These are phyloP conservation scores for Setaria viridis DNA, from an alignment of 202 grass and related monocot species.

Conservation along the genomic window DNA sequence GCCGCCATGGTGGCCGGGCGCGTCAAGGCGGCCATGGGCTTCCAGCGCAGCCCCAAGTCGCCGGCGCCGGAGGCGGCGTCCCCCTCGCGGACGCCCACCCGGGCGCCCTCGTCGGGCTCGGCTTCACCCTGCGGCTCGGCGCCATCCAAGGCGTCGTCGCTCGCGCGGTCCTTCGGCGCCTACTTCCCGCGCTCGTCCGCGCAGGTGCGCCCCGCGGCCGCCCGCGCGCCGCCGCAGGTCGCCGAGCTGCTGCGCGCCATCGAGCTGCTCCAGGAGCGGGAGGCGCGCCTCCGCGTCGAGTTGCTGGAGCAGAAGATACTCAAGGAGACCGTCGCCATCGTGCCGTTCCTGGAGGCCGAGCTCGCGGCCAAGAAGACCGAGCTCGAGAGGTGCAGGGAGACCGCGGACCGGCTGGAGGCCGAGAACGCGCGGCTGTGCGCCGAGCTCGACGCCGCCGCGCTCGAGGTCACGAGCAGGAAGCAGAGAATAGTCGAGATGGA, in stretches of 20 bases:
- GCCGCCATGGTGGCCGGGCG: constrained; percentile 82
- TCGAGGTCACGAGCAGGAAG: constrained; percentile 62
- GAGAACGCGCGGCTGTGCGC: constrained; percentile 77
- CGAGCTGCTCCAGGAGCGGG: constrained; percentile 91
- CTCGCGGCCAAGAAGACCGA: constrained; percentile 62
- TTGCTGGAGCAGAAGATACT: constrained; percentile 97
- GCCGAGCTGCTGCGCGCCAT: constrained; percentile 80
- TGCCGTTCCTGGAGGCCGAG: constrained; percentile 94
- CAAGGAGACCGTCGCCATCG: constrained; percentile 82
- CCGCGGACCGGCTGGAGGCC: constrained; percentile 56
- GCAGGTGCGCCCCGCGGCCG: constrained; percentile 67
- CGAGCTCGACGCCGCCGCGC: constrained; percentile 64
- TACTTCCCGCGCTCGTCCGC: constrained; percentile 86
- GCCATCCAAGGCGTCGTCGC: constrained; percentile 54
- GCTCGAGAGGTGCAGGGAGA: constrained; percentile 62
- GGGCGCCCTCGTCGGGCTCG: constrained; percentile 40
- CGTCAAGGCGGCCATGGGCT: constrained; percentile 92
- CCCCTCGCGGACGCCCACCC: constrained; percentile 33
- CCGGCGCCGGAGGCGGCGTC: constrained; percentile 5
- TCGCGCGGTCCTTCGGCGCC: constrained; percentile 76
- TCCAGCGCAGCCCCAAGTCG: constrained; percentile 61
- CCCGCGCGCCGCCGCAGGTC: constrained; percentile 70
- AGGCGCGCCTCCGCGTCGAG: constrained; percentile 88
- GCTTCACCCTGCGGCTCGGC: constrained; percentile 29
- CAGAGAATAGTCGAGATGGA: constrained; percentile 71